These are phyloP conservation scores for Penicillium digitatum DNA, from an alignment of 2,329 filamentous ascomycete species.

Conservation along the genomic window DNA sequence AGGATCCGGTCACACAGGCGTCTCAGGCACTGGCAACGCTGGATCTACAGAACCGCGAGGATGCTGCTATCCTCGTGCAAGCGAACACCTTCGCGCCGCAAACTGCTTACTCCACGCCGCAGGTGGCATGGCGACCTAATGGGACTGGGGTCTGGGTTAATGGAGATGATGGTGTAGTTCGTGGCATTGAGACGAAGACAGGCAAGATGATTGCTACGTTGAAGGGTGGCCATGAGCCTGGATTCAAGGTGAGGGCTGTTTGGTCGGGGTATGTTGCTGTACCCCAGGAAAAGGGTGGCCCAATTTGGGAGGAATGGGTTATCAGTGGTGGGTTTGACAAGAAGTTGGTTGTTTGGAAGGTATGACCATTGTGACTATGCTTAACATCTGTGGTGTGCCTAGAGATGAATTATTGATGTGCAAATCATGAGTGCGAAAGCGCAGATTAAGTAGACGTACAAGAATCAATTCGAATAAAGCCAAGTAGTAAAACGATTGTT, in stretches of 20 bases:
- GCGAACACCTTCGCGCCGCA: constrained; percentile 60
- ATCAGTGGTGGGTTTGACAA: constrained; percentile 64
- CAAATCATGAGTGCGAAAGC: not conserved
- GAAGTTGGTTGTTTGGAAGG: constrained; percentile 55
- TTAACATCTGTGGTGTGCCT: not conserved
- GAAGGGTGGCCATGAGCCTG: constrained; percentile 51
- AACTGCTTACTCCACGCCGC: constrained; percentile 60
- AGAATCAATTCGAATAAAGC: not conserved
- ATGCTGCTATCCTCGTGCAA: constrained; percentile 58
- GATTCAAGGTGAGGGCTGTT: constrained; percentile 56
- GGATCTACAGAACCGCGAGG: constrained; percentile 53
- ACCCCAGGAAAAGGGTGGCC: constrained; percentile 19
- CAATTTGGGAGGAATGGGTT: constrained; percentile 49
- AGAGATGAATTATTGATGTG: no score
- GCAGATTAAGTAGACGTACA: not conserved
- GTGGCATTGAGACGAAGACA: constrained; percentile 56
- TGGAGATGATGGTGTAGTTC: constrained; percentile 60
- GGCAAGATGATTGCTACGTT: constrained; percentile 55
- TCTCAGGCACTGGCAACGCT: constrained; percentile 52
- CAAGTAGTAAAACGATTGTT: constrained; percentile 8
- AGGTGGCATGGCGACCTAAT: constrained; percentile 59
- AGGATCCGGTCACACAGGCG: constrained; percentile 44
- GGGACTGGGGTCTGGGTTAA: constrained; percentile 62
- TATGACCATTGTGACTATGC: not conserved
- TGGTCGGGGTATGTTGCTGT: constrained; percentile 50